These are phyloP conservation scores for Colletotrichum tofieldiae DNA, from an alignment of 2,329 filamentous ascomycete genomes.

Conservation along the genomic window DNA sequence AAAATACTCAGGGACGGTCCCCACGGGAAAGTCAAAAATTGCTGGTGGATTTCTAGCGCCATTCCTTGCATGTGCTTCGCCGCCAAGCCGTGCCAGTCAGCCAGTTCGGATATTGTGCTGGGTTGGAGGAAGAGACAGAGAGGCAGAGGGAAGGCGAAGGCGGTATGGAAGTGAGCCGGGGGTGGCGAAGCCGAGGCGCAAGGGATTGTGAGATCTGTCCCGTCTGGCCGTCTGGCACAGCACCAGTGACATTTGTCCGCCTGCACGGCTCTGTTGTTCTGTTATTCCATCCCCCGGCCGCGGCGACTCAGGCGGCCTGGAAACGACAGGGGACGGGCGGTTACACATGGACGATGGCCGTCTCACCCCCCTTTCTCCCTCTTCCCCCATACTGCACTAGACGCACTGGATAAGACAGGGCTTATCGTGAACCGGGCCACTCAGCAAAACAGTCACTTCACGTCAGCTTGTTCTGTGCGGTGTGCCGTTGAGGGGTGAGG, in stretches of 20 bases:
- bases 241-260: constrained; percentile 1
- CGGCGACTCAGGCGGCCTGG: constrained; percentile 32
- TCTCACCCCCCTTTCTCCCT: constrained; percentile 32
- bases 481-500: background rate
- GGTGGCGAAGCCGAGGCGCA: constrained; percentile 40
- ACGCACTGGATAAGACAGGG: constrained; percentile 33
- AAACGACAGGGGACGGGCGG: constrained; percentile 29
- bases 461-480: constrained; percentile 11
- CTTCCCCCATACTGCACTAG: constrained; percentile 34
- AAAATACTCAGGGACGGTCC: constrained; percentile 21
- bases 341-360: constrained; percentile 33
- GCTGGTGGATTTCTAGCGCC: constrained; percentile 18
- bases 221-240: background rate
- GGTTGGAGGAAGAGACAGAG: background rate
- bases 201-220: constrained; percentile 16
- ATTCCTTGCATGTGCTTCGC: constrained; percentile 17
- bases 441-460: background rate
- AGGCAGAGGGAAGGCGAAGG: background rate
- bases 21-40: constrained; percentile 37
- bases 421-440: constrained; percentile 30
- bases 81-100: constrained; percentile 1
- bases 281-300: background rate
- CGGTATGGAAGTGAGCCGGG: constrained; percentile 2
- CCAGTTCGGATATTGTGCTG: constrained; percentile 14
- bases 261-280: background rate